These are phyloP conservation scores for Berberis thunbergii DNA, from an alignment of 164 flowering plant species.

Conservation along the genomic window DNA sequence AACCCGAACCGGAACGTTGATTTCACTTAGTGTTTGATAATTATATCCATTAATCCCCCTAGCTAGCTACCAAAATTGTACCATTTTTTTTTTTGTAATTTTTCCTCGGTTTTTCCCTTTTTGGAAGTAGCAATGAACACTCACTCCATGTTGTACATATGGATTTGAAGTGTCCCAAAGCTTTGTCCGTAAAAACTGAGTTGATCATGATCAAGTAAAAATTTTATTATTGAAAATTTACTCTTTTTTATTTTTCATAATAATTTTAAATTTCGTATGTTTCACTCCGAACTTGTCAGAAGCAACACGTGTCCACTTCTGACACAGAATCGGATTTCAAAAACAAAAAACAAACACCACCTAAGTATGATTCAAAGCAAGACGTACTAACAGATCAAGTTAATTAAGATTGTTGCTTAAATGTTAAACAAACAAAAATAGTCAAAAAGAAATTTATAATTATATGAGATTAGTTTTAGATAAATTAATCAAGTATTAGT, in stretches of 20 bases:
- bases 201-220: not conserved
- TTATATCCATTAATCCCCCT: not conserved
- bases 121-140: not conserved
- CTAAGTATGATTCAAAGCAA: too few relatives aligned
- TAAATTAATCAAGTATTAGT: too few relatives aligned
- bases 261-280: too few relatives aligned
- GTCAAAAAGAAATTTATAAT: conserved; percentile 1
- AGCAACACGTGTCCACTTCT: too few relatives aligned
- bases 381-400: not conserved
- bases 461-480: not conserved
- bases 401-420: not conserved
- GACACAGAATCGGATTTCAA: too few relatives aligned
- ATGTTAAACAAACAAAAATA: not conserved
- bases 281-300: too few relatives aligned
- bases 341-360: too few relatives aligned
- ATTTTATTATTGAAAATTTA: not conserved
- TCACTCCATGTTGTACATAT: not conserved
- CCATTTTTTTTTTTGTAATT: not conserved
- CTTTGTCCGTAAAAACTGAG: conserved; percentile 1
- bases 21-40: not conserved
- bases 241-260: too few relatives aligned
- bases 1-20: not conserved
- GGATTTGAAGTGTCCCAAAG: conserved; percentile 3
- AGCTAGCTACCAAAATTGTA: not conserved
- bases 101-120: not conserved